Conservation (phyloP, 176 grass and related monocot species). For the Lolium multiflorum region DNA sequence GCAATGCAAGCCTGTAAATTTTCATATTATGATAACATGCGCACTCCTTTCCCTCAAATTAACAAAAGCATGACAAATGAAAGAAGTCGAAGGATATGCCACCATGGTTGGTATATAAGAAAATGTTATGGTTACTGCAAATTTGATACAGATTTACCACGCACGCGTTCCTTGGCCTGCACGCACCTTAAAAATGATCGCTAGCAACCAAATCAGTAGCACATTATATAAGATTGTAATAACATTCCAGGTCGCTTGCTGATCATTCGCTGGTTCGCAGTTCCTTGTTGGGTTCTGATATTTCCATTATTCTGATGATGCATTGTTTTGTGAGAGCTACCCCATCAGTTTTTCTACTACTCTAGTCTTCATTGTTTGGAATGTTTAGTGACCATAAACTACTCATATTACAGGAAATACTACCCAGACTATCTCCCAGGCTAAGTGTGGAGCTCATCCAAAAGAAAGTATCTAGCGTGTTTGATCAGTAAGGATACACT, state of each 20-base stretch:
- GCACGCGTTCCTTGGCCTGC: background rate
- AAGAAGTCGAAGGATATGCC: background rate
- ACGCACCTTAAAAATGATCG: background rate
- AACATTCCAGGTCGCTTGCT: background rate
- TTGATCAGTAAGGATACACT: slow-evolving; percentile 62
- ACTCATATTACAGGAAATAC: slow-evolving; percentile 62
- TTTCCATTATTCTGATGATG: background rate
- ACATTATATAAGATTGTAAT: background rate
- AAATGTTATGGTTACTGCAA: background rate
- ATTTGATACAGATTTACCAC: background rate
- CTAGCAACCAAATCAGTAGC: background rate
- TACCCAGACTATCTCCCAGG: slow-evolving; percentile 90
- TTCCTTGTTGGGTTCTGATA: background rate
- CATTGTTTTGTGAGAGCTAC: background rate
- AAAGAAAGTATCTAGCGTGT: slow-evolving; percentile 74
- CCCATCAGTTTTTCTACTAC: background rate
- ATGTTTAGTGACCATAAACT: background rate
- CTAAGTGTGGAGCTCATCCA: slow-evolving; percentile 87
- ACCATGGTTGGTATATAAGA: background rate
- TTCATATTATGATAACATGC: background rate
- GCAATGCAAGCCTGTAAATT: background rate
- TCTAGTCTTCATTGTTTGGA: background rate
- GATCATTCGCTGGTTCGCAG: too few relatives aligned
- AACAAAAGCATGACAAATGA: background rate
- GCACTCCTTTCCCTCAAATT: background rate